These are phyloP conservation scores for Cystobasidium slooffiae DNA, from an alignment of 1,284 basidiomycete genomes.

Conservation along the genomic window DNA sequence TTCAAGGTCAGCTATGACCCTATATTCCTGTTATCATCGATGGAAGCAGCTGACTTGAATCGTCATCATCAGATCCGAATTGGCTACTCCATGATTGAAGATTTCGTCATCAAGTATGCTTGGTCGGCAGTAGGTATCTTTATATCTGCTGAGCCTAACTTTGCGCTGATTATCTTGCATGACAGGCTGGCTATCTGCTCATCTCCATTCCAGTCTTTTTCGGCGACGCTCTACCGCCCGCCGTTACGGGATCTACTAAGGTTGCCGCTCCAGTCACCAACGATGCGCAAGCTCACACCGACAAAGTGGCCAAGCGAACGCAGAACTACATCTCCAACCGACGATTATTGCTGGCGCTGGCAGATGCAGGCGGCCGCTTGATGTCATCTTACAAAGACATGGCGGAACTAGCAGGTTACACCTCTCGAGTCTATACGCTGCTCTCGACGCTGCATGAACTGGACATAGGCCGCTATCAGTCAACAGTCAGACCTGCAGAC, in stretches of 20 bases:
- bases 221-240: slow-evolving; percentile 40
- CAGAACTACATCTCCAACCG: slow-evolving; percentile 93
- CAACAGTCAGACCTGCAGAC: slow-evolving; percentile 60
- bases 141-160: not conserved
- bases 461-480: slow-evolving; percentile 55
- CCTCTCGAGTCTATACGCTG: slow-evolving; percentile 84
- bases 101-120: slow-evolving; percentile 90
- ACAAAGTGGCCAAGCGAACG: slow-evolving; percentile 64
- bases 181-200: slow-evolving; percentile 73
- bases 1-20: slow-evolving; percentile 69
- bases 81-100: slow-evolving; percentile 80
- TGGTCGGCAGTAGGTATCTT: slow-evolving; percentile 69
- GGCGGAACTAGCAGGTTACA: slow-evolving; percentile 89
- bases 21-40: not conserved
- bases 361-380: slow-evolving; percentile 80
- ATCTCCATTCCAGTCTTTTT: slow-evolving; percentile 86
- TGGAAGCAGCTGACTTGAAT: not conserved
- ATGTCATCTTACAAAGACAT: slow-evolving; percentile 69
- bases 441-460: slow-evolving; percentile 82
- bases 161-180: slow-evolving; percentile 11
- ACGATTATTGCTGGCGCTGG: slow-evolving; percentile 86
- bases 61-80: slow-evolving; percentile 69
- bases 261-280: not conserved
- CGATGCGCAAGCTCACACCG: slow-evolving; percentile 23
- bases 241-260: slow-evolving; percentile 8